Conservation (phyloP, 805 yeast species). For the Yarrowia alimentaria region DNA sequence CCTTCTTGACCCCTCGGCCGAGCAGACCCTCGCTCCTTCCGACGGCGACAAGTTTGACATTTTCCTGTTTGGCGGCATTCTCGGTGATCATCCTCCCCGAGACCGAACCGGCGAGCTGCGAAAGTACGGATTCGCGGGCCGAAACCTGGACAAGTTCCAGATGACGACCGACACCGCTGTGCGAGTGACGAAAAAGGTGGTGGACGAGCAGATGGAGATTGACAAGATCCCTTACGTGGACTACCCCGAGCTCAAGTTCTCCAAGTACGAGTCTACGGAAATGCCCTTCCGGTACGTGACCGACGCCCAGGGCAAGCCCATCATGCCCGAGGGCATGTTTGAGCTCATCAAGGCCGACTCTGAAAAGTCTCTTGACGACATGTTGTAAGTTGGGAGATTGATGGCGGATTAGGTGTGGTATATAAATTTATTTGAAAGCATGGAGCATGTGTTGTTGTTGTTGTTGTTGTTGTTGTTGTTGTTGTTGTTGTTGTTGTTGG, state of each 20-base stretch:
- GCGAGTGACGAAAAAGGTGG: slow-evolving; percentile 79
- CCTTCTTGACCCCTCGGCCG: slow-evolving; percentile 85
- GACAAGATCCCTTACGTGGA: slow-evolving; percentile 82
- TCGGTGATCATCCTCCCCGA: slow-evolving; percentile 83
- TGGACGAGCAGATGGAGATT: slow-evolving; percentile 56
- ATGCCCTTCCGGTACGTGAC: slow-evolving; percentile 95
- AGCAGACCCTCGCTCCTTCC: slow-evolving; percentile 64
- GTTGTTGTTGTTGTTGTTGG: no score
- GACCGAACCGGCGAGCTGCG: slow-evolving; percentile 92
- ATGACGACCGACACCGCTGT: slow-evolving; percentile 99
- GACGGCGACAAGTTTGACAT: slow-evolving; percentile 71
- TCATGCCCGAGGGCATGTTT: slow-evolving; percentile 89
- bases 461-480: no score
- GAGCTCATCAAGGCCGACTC: slow-evolving; percentile 81
- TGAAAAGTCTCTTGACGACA: slow-evolving; percentile 57
- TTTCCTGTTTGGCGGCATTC: slow-evolving; percentile 93
- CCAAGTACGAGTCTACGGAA: slow-evolving; percentile 86
- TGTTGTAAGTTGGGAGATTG: slow-evolving; percentile 31
- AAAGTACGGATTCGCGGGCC: slow-evolving; percentile 81
- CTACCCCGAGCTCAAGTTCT: slow-evolving; percentile 89
- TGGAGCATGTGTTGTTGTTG: no score
- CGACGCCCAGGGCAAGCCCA: slow-evolving; percentile 62
- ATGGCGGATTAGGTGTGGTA: background rate
- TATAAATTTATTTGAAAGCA: no score
- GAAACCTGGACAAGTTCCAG: slow-evolving; percentile 82